Conservation (phyloP, 768 basidiomycete genomes). For the Mycena haematopus region DNA sequence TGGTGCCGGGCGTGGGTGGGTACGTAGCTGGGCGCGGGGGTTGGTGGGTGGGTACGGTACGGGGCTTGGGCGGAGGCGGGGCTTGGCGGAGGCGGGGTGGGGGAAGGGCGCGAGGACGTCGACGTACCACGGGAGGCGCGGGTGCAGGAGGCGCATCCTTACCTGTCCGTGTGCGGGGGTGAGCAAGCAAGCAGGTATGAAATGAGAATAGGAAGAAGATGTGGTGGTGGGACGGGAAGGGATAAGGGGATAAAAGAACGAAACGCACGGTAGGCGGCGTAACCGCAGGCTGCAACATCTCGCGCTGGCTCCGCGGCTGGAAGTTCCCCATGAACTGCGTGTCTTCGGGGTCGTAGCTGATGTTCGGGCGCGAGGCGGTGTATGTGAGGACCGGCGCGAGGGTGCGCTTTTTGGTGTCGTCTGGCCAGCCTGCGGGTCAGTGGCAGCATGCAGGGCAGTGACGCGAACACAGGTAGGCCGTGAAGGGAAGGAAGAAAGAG, state of each 20-base stretch:
- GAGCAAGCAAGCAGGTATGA: no score
- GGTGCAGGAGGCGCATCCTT: constrained; percentile 53
- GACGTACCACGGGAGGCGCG: constrained; percentile 57
- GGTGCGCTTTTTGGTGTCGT: constrained; percentile 19
- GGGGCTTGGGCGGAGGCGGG: no score
- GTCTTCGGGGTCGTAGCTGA: constrained; percentile 14
- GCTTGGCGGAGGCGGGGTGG: no score
- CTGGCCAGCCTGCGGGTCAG: constrained; percentile 12
- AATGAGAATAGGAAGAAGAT: no score
- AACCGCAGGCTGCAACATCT: constrained; percentile 49
- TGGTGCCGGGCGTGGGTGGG: constrained; percentile 50
- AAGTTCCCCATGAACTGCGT: constrained; percentile 14
- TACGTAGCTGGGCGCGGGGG: constrained; percentile 41
- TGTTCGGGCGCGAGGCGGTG: constrained; percentile 2
- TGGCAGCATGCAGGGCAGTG: no score
- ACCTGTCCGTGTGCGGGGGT: no score
- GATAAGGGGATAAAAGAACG: no score
- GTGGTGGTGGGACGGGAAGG: no score
- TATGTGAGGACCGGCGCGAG: not conserved
- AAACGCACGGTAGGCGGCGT: constrained; percentile 42
- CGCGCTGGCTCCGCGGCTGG: constrained; percentile 26
- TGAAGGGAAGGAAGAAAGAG: no score
- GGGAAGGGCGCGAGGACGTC: no score
- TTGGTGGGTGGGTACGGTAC: no score
- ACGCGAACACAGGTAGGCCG: no score